These are phyloP conservation scores for Helminthosporium solani DNA, from an alignment of 2,329 filamentous ascomycete species.

Conservation along the genomic window DNA sequence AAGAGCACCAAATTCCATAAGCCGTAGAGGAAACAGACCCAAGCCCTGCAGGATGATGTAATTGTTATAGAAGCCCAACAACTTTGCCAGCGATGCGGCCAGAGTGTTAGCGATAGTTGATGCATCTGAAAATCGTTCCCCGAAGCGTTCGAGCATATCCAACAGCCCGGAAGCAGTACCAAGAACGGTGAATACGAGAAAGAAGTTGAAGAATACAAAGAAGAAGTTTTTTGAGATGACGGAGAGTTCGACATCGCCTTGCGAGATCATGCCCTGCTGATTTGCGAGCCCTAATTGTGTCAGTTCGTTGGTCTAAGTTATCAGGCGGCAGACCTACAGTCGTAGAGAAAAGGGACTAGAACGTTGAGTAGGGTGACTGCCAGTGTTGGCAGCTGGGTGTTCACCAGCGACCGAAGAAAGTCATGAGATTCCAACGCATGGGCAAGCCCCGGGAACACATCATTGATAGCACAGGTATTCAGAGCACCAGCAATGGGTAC, in stretches of 20 bases:
- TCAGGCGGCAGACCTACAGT: conserved; percentile 59
- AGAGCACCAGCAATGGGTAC: conserved; percentile 76
- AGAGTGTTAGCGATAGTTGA: conserved; percentile 74
- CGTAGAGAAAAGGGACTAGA: conserved; percentile 89
- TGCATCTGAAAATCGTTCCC: conserved; percentile 75
- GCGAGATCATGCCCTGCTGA: conserved; percentile 90
- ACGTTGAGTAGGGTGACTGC: conserved; percentile 85
- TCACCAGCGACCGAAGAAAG: conserved; percentile 73
- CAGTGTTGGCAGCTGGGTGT: conserved; percentile 83
- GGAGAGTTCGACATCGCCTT: conserved; percentile 90
- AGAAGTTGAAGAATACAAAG: conserved; percentile 99
- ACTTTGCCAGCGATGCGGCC: conserved; percentile 69
- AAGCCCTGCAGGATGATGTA: conserved; percentile 91
- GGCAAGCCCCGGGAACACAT: conserved; percentile 69
- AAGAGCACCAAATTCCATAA: conserved; percentile 86
- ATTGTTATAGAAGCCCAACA: conserved; percentile 87
- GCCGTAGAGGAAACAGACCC: conserved; percentile 88
- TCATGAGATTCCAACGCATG: conserved; percentile 66
- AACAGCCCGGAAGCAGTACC: conserved; percentile 76
- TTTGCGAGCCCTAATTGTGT: conserved; percentile 68
- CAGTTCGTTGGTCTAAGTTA: neutral
- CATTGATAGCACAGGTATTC: conserved; percentile 76
- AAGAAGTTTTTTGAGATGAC: conserved; percentile 99
- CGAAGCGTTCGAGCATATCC: conserved; percentile 62
- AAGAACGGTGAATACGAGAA: conserved; percentile 88